Evolutionary conservation across 2,329 filamentous ascomycete genomes (phyloP).

Genomic region (Colletotrichum paranaense): DNA sequence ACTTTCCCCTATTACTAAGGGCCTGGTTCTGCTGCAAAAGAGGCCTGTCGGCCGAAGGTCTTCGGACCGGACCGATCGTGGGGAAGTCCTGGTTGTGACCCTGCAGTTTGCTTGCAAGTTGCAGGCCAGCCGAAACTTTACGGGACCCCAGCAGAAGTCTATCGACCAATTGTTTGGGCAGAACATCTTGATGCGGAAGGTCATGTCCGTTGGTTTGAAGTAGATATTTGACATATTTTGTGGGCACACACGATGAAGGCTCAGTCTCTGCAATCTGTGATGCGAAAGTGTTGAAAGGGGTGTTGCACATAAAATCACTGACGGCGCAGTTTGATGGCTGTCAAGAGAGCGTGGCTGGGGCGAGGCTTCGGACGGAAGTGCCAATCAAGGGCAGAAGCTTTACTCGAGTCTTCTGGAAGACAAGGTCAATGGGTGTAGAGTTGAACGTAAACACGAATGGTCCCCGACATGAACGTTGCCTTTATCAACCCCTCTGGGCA

Average conservation of each 20-base stretch:
- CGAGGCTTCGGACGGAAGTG: neutral
- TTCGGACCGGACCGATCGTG: conserved; percentile 22
- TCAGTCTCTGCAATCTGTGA: neutral
- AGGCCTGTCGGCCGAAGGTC: neutral
- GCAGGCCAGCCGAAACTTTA: neutral
- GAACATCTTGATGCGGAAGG: neutral
- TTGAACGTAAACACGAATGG: no score
- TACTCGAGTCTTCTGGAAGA: neutral
- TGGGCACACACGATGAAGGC: neutral
- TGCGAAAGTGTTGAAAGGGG: neutral
- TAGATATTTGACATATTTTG: neutral
- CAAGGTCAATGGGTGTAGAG: neutral
- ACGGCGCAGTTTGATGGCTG: neutral
- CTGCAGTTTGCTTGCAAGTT: neutral
- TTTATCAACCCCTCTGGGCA: neutral
- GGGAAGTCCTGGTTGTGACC: conserved; percentile 13
- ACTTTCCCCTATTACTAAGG: neutral
- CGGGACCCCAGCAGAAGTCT: no score
- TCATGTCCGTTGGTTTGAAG: neutral
- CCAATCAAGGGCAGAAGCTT: neutral
- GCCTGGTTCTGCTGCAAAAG: neutral
- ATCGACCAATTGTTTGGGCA: neutral
- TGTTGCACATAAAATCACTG: no score
- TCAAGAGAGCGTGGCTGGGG: neutral
- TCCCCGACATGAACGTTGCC: no score